Evolutionary conservation across 192 early-diverging fungal species (phyloP).

Genomic region (Gonapodya prolifera): DNA sequence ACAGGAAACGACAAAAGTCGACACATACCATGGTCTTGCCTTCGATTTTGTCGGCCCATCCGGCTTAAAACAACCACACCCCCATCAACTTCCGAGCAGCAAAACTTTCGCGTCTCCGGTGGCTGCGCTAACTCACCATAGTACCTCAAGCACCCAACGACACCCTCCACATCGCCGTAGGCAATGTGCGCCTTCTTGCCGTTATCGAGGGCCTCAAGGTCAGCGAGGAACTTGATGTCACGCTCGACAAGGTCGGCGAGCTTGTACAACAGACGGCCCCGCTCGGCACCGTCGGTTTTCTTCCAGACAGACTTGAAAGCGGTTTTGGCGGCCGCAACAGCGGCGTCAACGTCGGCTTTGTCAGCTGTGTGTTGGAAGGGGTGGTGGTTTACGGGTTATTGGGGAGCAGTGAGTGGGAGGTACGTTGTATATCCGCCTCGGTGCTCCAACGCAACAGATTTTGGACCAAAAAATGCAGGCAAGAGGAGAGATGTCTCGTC

Average conservation of each 20-base stretch:
- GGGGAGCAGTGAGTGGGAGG: no score
- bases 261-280: constrained; percentile 14
- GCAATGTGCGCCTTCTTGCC: constrained; percentile 8
- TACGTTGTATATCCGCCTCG: no score
- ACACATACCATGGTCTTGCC: constrained; percentile 13
- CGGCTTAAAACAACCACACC: constrained; percentile 18
- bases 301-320: constrained; percentile 19
- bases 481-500: no score
- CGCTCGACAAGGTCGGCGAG: constrained; percentile 28
- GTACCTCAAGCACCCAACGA: constrained; percentile 16
- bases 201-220: constrained; percentile 28
- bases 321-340: constrained; percentile 22
- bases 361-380: background rate
- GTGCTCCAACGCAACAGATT: no score
- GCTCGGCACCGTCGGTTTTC: constrained; percentile 12
- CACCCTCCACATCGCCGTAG: constrained; percentile 13
- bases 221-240: constrained; percentile 19
- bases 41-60: constrained; percentile 22
- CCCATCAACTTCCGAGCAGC: background rate
- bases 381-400: no score
- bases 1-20: background rate
- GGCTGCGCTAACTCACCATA: no score
- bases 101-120: no score
- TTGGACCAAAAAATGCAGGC: no score
- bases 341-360: constrained; percentile 25